Evolutionary conservation across 2,329 filamentous ascomycete species (phyloP).

Genomic region (Ophiostoma ips): DNA sequence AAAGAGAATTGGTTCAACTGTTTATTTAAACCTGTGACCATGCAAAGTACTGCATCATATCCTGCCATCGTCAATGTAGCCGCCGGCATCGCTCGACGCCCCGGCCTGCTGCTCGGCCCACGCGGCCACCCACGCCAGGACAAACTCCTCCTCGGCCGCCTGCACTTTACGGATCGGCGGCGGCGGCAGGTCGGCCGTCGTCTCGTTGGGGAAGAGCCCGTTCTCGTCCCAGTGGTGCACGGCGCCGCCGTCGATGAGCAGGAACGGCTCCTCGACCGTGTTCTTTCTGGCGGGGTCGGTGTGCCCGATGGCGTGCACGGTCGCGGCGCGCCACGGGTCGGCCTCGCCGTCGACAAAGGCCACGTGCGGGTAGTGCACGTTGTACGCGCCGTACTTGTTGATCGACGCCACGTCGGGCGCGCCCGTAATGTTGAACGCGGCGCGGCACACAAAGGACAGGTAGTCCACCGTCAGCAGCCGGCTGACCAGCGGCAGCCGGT

Average conservation of each 20-base stretch:
- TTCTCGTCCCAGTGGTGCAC: slow-evolving; percentile 77
- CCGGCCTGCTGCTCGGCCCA: slow-evolving; percentile 1
- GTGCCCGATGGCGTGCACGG: slow-evolving; percentile 52
- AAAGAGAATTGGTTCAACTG: no score
- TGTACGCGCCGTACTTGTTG: slow-evolving; percentile 64
- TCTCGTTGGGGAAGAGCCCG: slow-evolving; percentile 49
- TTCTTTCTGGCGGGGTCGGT: slow-evolving; percentile 40
- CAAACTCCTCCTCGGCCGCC: slow-evolving; percentile 12
- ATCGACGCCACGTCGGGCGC: slow-evolving; percentile 50
- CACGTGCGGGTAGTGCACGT: slow-evolving; percentile 59
- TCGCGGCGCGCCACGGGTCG: slow-evolving; percentile 69
- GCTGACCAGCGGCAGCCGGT: slow-evolving; percentile 56
- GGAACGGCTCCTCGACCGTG: slow-evolving; percentile 52
- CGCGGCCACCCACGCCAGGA: slow-evolving; percentile 12
- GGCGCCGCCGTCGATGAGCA: slow-evolving; percentile 52
- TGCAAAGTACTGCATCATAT: no score
- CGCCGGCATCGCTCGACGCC: background rate
- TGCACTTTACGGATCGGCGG: slow-evolving; percentile 9
- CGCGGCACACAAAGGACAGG: slow-evolving; percentile 45
- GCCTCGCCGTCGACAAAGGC: slow-evolving; percentile 65
- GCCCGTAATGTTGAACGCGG: slow-evolving; percentile 54
- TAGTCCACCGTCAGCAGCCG: slow-evolving; percentile 54
- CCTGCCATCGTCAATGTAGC: no score
- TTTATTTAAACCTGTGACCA: no score
- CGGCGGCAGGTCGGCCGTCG: slow-evolving; percentile 19